Conservation (phyloP, 73 alveolate species). For the Uronychia binucleata region DNA sequence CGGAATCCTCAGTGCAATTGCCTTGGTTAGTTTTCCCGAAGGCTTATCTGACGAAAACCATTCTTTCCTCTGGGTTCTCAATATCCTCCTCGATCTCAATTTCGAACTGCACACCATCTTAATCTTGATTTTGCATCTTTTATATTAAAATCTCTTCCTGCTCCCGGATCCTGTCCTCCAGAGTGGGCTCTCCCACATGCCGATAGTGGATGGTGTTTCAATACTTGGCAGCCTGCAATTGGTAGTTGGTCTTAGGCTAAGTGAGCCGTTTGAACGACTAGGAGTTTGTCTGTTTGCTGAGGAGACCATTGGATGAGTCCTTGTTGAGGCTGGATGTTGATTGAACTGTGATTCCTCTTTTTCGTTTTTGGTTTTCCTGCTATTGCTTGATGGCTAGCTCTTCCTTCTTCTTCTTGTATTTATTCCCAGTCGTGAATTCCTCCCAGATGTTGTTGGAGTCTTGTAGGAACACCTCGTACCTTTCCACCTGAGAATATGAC, state of each 20-base stretch:
- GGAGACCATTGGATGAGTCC: not conserved
- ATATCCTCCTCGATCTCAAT: too few species aligned
- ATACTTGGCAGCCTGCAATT: too few species aligned
- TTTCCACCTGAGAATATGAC: not conserved
- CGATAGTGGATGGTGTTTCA: too few species aligned
- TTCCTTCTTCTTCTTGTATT: conserved; percentile 9
- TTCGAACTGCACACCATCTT: too few species aligned
- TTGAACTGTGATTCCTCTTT: not conserved
- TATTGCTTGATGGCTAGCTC: conserved; percentile 9
- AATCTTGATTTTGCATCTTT: too few species aligned
- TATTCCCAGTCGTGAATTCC: conserved; percentile 33
- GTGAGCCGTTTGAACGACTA: not conserved
- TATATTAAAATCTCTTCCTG: too few species aligned
- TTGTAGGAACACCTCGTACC: conserved; percentile 9
- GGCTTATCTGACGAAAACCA: too few species aligned
- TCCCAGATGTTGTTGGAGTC: conserved; percentile 20
- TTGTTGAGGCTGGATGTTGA: not conserved
- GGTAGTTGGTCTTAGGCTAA: not conserved
- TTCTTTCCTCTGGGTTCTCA: too few species aligned
- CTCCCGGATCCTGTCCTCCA: too few species aligned
- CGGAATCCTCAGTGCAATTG: too few species aligned
- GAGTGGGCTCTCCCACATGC: too few species aligned
- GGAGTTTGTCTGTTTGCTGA: not conserved
- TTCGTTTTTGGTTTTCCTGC: not conserved
- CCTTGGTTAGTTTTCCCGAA: too few species aligned